Evolutionary conservation across 2,329 filamentous ascomycete species (phyloP), one percentile per base, ranked within the genome.

Genomic region (Cercospora zeae-maydis): DNA sequence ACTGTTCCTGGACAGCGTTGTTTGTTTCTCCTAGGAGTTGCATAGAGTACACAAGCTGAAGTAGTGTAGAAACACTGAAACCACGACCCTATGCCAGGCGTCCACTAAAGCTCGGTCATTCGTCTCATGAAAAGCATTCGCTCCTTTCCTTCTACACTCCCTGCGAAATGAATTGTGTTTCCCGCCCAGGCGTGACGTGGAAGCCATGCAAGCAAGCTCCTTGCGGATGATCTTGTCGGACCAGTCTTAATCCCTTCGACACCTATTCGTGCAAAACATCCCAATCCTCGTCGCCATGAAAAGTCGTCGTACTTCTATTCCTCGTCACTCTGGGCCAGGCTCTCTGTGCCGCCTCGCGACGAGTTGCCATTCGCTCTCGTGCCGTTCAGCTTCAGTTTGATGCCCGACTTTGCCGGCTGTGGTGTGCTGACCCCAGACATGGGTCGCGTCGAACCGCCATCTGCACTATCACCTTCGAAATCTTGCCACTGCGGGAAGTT

Each of bases 331-430:
- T 81, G 81, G 58, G 75, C 72, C 56, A 73, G 70, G 65, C 78
- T 80, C 53, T 76, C 77, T 8, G 77, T 78, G 52, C 77, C 78
- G 59, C 76, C 76, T 45, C 73, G 70, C 56, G 75, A 75, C 10
- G 66, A 64, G 58, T 66, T 69, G 37, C 71, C 72, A 27, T 76
- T 76, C 63, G 82, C 83, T 69, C 85, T 82, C 13, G 65, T 52
- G 16, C 72, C 71, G 57, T 72, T 89, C 65, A 93, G 81, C 79
- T 89, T 92, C 77, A 93, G 72, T 72, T 83, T 93, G 61, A 88
- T 82, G 3, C 85, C 86, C 13, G 81, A 78, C 56, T 69, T 72
- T 52, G 19, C 62, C 6, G 27, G 81, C 75, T 64, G 80, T 75
- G 90, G 89, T 27, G 90, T 93, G 56, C 84, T 83, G 16, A 82